Conservation (phyloP, 495 filamentous ascomycete genomes). For the Evernia prunastri region DNA sequence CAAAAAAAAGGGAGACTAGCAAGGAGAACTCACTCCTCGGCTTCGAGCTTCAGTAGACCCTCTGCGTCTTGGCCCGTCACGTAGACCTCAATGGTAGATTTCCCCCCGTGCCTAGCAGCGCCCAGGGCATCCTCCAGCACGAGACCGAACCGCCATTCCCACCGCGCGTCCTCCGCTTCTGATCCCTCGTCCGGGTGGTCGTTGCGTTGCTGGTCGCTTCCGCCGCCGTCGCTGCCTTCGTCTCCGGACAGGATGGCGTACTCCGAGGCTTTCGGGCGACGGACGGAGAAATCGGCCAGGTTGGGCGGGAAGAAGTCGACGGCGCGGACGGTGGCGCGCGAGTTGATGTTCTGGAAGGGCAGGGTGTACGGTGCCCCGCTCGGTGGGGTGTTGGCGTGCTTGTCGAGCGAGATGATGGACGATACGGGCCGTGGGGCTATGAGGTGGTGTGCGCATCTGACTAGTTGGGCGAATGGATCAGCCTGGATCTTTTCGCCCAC, state of each 20-base stretch:
- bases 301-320: constrained; percentile 71
- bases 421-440: constrained; percentile 34
- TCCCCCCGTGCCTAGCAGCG: constrained; percentile 30
- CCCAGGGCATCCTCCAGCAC: constrained; percentile 55
- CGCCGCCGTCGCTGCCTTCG: constrained; percentile 30
- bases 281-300: constrained; percentile 67
- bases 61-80: constrained; percentile 61
- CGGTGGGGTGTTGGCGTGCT: constrained; percentile 38
- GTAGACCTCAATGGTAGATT: constrained; percentile 51
- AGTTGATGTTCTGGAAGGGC: constrained; percentile 72
- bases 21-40: constrained; percentile 53
- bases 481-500: background rate
- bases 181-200: constrained; percentile 19
- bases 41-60: constrained; percentile 57
- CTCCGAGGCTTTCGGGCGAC: constrained; percentile 36
- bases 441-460: constrained; percentile 31
- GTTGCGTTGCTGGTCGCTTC: constrained; percentile 28
- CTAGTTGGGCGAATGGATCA: constrained; percentile 28
- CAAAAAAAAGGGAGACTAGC: background rate
- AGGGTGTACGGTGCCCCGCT: constrained; percentile 41
- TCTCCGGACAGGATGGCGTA: constrained; percentile 45
- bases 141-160: constrained; percentile 77
- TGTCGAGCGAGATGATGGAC: constrained; percentile 38
- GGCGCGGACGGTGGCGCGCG: constrained; percentile 60
- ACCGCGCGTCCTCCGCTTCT: constrained; percentile 32